phyloP scores from a whole-genome alignment of 2,329 filamentous ascomycete species.

The Exophiala oligosperma region DNA sequence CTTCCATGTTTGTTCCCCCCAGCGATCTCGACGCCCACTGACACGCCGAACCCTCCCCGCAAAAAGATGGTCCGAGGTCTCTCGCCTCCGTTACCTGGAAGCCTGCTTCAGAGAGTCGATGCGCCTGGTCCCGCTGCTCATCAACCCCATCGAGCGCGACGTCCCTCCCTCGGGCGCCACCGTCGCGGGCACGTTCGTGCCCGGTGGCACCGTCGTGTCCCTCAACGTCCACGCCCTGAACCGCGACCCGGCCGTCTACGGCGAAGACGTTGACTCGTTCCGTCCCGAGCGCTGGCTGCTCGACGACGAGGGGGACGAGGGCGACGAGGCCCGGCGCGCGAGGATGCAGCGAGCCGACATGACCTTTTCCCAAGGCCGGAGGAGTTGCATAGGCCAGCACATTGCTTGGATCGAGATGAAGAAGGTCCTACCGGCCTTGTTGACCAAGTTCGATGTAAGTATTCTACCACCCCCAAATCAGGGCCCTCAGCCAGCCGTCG shows the following conservation, averaged over 20 bases:
- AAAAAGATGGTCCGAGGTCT: conserved; percentile 50
- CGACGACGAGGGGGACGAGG: conserved; percentile 19
- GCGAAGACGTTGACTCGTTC: conserved; percentile 39
- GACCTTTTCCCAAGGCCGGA: conserved; percentile 9
- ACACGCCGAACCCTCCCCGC: too few species aligned
- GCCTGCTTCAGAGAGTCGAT: conserved; percentile 17
- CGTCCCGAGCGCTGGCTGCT: conserved; percentile 48
- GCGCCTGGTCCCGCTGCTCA: conserved; percentile 1
- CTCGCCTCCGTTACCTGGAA: conserved; percentile 51
- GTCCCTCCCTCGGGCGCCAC: conserved; percentile 20
- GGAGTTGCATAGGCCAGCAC: conserved; percentile 17
- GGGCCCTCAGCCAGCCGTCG: background rate
- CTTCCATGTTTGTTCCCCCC: too few species aligned
- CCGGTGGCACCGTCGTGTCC: conserved; percentile 16
- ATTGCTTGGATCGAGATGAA: conserved; percentile 22
- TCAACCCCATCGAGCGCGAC: conserved; percentile 28
- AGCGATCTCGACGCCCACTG: too few species aligned
- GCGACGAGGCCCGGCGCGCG: conserved; percentile 27
- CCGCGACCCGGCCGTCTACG: conserved; percentile 40
- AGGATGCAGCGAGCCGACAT: conserved; percentile 32
- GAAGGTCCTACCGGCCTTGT: conserved; percentile 9
- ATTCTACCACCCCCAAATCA: background rate
- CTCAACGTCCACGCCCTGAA: conserved; percentile 42
- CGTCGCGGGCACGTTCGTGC: conserved; percentile 18
- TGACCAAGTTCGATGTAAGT: conserved; percentile 17